phyloP scores from a whole-genome alignment of 2,329 filamentous ascomycete species.

The Periconia sp. region DNA sequence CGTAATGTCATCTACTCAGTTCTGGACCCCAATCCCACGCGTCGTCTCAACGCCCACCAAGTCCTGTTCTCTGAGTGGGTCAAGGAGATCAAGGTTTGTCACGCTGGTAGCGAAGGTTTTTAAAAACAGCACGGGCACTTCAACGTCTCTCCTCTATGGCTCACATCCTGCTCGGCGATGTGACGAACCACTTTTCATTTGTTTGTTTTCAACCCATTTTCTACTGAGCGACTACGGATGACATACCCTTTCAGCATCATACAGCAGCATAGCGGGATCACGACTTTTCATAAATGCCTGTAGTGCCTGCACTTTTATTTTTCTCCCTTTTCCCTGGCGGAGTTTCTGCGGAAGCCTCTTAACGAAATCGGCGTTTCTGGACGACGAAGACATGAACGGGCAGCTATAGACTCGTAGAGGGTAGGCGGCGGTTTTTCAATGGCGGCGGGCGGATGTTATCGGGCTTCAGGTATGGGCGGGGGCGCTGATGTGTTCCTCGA shows the following conservation, averaged over 20 bases:
- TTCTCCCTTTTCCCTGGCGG: constrained; percentile 5
- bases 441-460: constrained; percentile 4
- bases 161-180: constrained; percentile 8
- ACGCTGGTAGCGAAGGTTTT: constrained; percentile 92
- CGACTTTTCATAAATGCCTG: constrained; percentile 14
- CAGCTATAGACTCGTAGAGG: constrained; percentile 28
- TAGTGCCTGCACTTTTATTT: constrained; percentile 22
- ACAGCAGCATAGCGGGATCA: constrained; percentile 38
- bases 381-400: constrained; percentile 7
- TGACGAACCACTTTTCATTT: constrained; percentile 17
- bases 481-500: constrained; percentile 25
- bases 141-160: background rate
- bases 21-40: constrained; percentile 87
- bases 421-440: constrained; percentile 3
- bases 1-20: constrained; percentile 99
- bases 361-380: constrained; percentile 21
- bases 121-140: constrained; percentile 46
- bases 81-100: constrained; percentile 94
- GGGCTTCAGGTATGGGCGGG: constrained; percentile 16
- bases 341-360: constrained; percentile 10
- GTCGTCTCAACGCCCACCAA: constrained; percentile 93
- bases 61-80: constrained; percentile 99
- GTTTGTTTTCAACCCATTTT: constrained; percentile 23
- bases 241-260: constrained; percentile 42
- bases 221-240: constrained; percentile 35